Evolutionary conservation across 176 grass and related monocot species (phyloP).

Genomic region (Oryza punctata): DNA sequence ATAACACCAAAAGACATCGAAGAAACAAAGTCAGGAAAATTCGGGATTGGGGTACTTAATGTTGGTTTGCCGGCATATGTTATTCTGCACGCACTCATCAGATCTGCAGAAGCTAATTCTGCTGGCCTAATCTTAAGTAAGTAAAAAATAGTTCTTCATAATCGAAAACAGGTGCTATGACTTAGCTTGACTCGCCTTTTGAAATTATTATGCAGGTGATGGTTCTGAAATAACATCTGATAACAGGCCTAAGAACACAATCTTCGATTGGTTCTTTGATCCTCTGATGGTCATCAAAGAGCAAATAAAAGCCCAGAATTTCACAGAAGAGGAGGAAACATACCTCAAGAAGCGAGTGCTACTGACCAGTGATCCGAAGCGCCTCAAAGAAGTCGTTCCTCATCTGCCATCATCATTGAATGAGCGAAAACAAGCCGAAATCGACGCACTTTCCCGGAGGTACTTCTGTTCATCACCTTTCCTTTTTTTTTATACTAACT

Average conservation of each 20-base stretch:
- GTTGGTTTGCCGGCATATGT: slow-evolving; percentile 86
- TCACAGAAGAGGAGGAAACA: slow-evolving; percentile 76
- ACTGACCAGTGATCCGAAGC: slow-evolving; percentile 67
- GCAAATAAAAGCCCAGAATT: slow-evolving; percentile 83
- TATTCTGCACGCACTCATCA: slow-evolving; percentile 73
- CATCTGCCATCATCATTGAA: slow-evolving; percentile 47
- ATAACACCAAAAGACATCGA: slow-evolving; percentile 80
- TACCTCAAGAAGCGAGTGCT: slow-evolving; percentile 76
- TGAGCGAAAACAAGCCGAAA: slow-evolving; percentile 75
- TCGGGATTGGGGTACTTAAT: slow-evolving; percentile 56
- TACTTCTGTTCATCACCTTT: slow-evolving; percentile 12
- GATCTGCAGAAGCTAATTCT: slow-evolving; percentile 63
- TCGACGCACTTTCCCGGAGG: slow-evolving; percentile 87
- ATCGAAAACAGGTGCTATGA: neutral
- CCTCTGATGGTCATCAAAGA: slow-evolving; percentile 93
- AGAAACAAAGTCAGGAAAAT: slow-evolving; percentile 72
- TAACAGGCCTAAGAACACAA: slow-evolving; percentile 66
- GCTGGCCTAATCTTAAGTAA: slow-evolving; percentile 80
- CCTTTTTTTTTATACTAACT: neutral
- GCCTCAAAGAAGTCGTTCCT: slow-evolving; percentile 56
- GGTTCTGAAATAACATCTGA: slow-evolving; percentile 72
- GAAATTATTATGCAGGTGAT: slow-evolving; percentile 60
- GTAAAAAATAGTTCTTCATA: slow-evolving; percentile 35
- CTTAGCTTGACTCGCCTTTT: slow-evolving; percentile 24
- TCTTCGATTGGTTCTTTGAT: slow-evolving; percentile 96